Conservation (phyloP, 2,329 filamentous ascomycete species). For the Fusarium armeniacum region DNA sequence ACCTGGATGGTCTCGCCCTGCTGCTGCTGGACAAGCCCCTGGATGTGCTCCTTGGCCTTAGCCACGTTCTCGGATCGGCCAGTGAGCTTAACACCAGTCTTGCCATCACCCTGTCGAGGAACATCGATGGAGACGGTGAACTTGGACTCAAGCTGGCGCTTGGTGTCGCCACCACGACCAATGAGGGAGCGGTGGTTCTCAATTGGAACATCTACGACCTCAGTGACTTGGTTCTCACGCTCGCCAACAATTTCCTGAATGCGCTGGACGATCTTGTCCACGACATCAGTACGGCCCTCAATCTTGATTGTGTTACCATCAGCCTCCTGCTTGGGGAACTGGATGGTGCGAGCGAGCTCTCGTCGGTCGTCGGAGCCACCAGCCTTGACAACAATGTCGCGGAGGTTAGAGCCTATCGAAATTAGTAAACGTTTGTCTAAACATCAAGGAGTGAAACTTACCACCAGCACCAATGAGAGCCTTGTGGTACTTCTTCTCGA, state of each 20-base stretch:
- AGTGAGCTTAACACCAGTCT: conserved; percentile 87
- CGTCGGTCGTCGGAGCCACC: conserved; percentile 90
- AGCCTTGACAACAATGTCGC: conserved; percentile 86
- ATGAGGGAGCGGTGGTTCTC: conserved; percentile 94
- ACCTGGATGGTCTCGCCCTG: conserved; percentile 90
- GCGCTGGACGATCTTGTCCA: conserved; percentile 87
- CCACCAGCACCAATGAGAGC: conserved; percentile 89
- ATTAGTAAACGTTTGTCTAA: conserved; percentile 50
- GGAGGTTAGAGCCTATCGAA: conserved; percentile 78
- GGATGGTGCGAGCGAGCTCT: conserved; percentile 88
- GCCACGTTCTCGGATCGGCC: conserved; percentile 84
- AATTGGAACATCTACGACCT: conserved; percentile 83
- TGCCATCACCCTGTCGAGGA: conserved; percentile 86
- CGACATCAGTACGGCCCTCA: conserved; percentile 85
- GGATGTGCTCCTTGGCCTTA: conserved; percentile 88
- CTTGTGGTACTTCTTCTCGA: conserved; percentile 96
- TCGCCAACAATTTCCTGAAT: conserved; percentile 87
- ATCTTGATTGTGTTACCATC: conserved; percentile 88
- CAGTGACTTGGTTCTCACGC: conserved; percentile 84
- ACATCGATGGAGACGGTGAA: conserved; percentile 92
- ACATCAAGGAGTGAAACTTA: conserved; percentile 61
- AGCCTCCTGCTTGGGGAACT: conserved; percentile 91
- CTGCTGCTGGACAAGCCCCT: conserved; percentile 83
- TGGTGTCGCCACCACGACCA: conserved; percentile 89
- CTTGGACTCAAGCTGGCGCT: conserved; percentile 86